Conservation (phyloP, 2,329 filamentous ascomycete genomes). For the Hymenoscyphus fraxineus region DNA sequence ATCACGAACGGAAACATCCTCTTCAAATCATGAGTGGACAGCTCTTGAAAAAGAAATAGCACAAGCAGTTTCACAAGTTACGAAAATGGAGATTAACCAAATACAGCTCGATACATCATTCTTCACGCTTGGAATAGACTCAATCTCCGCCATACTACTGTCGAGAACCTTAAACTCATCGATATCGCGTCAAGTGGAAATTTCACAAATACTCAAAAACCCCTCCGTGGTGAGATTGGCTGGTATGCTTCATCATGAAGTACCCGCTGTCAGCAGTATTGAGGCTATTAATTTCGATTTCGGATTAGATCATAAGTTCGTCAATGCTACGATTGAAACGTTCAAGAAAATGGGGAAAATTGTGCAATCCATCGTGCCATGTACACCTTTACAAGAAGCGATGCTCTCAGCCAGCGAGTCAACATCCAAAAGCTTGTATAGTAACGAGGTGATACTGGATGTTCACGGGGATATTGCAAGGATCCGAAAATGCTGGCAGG, state of each 20-base stretch:
- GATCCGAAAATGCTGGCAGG: slow-evolving; percentile 59
- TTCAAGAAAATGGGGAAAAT: slow-evolving; percentile 27
- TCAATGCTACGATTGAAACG: slow-evolving; percentile 14
- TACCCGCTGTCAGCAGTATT: neutral
- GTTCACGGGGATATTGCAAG: slow-evolving; percentile 47
- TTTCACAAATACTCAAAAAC: slow-evolving; percentile 68
- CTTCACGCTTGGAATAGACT: slow-evolving; percentile 76
- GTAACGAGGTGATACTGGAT: slow-evolving; percentile 66
- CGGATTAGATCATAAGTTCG: slow-evolving; percentile 24
- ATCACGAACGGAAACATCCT: slow-evolving; percentile 17
- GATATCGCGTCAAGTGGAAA: slow-evolving; percentile 49
- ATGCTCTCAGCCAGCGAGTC: slow-evolving; percentile 65
- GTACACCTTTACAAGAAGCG: slow-evolving; percentile 81
- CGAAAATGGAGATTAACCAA: slow-evolving; percentile 42
- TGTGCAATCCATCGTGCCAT: slow-evolving; percentile 64
- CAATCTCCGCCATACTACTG: slow-evolving; percentile 72
- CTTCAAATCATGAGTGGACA: slow-evolving; percentile 42
- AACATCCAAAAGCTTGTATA: slow-evolving; percentile 54
- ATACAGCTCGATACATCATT: slow-evolving; percentile 68
- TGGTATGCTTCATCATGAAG: slow-evolving; percentile 17
- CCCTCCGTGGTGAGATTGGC: slow-evolving; percentile 62
- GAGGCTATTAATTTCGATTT: slow-evolving; percentile 16
- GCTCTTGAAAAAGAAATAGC: slow-evolving; percentile 54
- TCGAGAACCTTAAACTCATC: slow-evolving; percentile 51
- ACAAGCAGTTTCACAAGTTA: slow-evolving; percentile 47